Percentiles rank a stretch among this genome's conserved stretches.
Conservation (phyloP, 495 filamentous ascomycete genomes). For the Podospora australis region DNA sequence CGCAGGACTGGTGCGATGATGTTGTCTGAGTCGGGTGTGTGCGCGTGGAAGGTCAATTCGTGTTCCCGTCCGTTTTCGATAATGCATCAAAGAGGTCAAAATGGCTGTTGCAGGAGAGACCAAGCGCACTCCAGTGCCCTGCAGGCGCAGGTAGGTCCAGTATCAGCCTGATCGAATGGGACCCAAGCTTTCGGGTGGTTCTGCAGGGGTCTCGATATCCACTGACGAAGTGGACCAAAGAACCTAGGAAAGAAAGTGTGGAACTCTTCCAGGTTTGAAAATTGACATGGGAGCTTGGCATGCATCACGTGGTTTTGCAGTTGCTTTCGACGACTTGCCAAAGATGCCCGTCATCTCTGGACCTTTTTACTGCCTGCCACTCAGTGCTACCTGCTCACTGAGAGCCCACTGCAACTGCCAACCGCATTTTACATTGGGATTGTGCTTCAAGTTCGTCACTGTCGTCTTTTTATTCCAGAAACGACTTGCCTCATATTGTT, state of each 20-base stretch:
- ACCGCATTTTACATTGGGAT: too few species aligned
- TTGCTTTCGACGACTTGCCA: background rate
- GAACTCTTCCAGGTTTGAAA: background rate
- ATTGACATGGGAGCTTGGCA: background rate
- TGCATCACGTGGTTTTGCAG: background rate
- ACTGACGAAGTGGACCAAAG: background rate
- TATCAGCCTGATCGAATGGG: background rate
- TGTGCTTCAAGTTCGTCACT: too few species aligned
- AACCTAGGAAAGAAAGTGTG: background rate
- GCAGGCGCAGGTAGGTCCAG: too few species aligned
- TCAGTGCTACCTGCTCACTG: background rate
- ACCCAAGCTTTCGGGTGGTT: slow-evolving; percentile 1
- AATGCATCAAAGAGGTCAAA: background rate
- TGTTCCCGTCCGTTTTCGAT: too few species aligned
- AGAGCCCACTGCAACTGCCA: too few species aligned
- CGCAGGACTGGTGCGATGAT: background rate
- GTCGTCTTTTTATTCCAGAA: too few species aligned
- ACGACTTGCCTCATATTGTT: too few species aligned
- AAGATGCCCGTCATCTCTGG: background rate
- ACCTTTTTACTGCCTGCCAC: background rate
- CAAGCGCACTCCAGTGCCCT: background rate
- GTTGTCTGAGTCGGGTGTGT: too few species aligned
- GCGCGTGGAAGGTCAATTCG: too few species aligned
- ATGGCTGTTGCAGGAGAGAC: background rate
- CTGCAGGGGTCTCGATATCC: slow-evolving; percentile 1